Percentiles rank a stretch among this genome's conserved stretches.
Evolutionary conservation across 2,329 filamentous ascomycete genomes (phyloP).

Genomic region (Aspergillus udagawae): DNA sequence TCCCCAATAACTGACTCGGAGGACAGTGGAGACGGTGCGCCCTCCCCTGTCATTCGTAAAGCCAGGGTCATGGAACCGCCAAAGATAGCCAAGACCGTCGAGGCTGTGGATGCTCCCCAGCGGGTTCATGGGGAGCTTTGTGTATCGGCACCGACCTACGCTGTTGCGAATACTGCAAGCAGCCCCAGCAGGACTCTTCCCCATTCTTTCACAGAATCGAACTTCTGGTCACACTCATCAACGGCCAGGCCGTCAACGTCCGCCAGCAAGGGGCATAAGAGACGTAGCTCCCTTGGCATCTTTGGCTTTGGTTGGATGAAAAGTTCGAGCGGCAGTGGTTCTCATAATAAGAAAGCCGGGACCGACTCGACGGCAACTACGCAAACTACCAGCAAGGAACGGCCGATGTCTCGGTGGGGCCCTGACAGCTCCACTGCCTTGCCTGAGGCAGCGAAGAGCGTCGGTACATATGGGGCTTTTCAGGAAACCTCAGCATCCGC

Average conservation of each 20-base stretch:
- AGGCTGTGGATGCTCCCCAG: constrained; percentile 10
- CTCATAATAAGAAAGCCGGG: constrained; percentile 17
- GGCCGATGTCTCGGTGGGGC: constrained; percentile 11
- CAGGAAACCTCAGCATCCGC: constrained; percentile 14
- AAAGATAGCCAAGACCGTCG: constrained; percentile 7
- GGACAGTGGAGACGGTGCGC: constrained; percentile 29
- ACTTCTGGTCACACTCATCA: constrained; percentile 14
- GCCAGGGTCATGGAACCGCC: constrained; percentile 17
- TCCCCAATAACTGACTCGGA: constrained; percentile 22
- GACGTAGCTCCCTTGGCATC: constrained; percentile 35
- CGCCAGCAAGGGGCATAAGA: constrained; percentile 30
- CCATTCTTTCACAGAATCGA: constrained; percentile 26
- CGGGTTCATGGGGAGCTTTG: constrained; percentile 13
- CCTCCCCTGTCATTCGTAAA: constrained; percentile 33
- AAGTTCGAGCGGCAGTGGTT: constrained; percentile 23
- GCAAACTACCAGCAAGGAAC: constrained; percentile 8
- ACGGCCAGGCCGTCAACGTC: constrained; percentile 23
- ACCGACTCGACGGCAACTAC: constrained; percentile 3
- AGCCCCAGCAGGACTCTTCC: constrained; percentile 15
- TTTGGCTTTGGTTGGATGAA: constrained; percentile 42
- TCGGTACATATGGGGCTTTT: constrained; percentile 6
- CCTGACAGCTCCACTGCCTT: constrained; percentile 11
- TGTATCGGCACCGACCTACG: constrained; percentile 14
- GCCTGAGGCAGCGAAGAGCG: constrained; percentile 5
- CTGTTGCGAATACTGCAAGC: constrained; percentile 6